Evolutionary conservation across 176 grass and related monocot species (phyloP).

Genomic region (Aegilops speltoides): DNA sequence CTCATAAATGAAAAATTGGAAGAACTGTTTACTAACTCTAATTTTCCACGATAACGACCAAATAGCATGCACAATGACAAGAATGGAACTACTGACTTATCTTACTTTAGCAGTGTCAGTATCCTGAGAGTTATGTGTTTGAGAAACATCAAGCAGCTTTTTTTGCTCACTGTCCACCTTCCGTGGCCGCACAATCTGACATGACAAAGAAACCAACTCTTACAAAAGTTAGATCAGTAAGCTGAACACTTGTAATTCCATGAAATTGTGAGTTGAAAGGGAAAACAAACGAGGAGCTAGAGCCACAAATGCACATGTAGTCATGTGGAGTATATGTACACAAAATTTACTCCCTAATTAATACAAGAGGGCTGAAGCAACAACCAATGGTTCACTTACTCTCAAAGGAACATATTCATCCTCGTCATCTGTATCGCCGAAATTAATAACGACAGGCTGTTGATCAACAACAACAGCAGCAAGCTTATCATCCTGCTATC

Average conservation of each 20-base stretch:
- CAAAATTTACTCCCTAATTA: background rate
- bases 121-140: background rate
- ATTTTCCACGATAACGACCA: background rate
- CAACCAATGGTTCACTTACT: constrained; percentile 1
- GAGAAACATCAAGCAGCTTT: constrained; percentile 6
- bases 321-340: no score
- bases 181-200: background rate
- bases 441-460: background rate
- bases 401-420: background rate
- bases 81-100: background rate
- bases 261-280: background rate
- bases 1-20: background rate
- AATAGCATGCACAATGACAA: constrained; percentile 2
- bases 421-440: background rate
- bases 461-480: background rate
- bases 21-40: background rate
- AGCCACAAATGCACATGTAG: no score
- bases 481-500: constrained; percentile 19
- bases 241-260: background rate
- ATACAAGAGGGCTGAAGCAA: background rate
- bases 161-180: background rate
- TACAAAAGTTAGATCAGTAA: background rate
- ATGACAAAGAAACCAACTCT: background rate
- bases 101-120: constrained; percentile 18
- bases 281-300: background rate